Percentiles rank a stretch among this genome's conserved stretches.
Evolutionary conservation across 208 protist genomes (phyloP).

Genomic region (Leishmania amazonensis): DNA sequence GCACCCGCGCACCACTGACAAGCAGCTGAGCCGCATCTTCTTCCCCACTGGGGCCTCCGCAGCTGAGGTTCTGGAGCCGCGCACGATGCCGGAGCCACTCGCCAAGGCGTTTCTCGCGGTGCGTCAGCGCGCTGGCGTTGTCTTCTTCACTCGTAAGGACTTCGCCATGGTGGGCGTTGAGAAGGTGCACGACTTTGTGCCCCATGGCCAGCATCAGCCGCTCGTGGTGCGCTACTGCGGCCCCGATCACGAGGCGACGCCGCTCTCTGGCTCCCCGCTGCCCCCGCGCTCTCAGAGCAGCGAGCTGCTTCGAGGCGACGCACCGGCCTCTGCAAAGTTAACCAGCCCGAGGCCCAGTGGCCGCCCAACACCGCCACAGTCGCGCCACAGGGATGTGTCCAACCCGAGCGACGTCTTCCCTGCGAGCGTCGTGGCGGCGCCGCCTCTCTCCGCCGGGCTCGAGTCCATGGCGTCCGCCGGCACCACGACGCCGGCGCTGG

Average conservation of each 20-base stretch:
- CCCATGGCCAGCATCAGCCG: constrained; percentile 73
- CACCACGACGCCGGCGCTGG: neutral
- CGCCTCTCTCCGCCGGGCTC: constrained; percentile 25
- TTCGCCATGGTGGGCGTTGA: constrained; percentile 80
- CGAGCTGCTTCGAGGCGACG: neutral
- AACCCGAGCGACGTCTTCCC: constrained; percentile 1
- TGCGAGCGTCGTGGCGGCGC: constrained; percentile 26
- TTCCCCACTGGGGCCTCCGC: constrained; percentile 68
- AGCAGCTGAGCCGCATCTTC: constrained; percentile 70
- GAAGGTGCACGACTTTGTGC: constrained; percentile 85
- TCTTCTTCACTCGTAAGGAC: constrained; percentile 70
- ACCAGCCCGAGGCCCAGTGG: constrained; percentile 7
- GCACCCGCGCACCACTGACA: constrained; percentile 60
- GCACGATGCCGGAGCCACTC: constrained; percentile 35
- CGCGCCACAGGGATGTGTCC: constrained; percentile 42
- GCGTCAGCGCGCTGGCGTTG: constrained; percentile 64
- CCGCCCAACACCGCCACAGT: constrained; percentile 28
- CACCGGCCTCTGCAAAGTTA: neutral
- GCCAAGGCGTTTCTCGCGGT: constrained; percentile 10
- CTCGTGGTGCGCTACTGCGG: constrained; percentile 76
- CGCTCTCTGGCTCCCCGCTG: constrained; percentile 23
- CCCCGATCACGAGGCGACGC: constrained; percentile 30
- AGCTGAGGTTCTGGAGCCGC: constrained; percentile 55
- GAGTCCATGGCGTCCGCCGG: constrained; percentile 15
- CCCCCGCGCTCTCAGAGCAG: constrained; percentile 7